phyloP scores from a whole-genome alignment of 257 asterid species.

The Penstemon eatonii region DNA sequence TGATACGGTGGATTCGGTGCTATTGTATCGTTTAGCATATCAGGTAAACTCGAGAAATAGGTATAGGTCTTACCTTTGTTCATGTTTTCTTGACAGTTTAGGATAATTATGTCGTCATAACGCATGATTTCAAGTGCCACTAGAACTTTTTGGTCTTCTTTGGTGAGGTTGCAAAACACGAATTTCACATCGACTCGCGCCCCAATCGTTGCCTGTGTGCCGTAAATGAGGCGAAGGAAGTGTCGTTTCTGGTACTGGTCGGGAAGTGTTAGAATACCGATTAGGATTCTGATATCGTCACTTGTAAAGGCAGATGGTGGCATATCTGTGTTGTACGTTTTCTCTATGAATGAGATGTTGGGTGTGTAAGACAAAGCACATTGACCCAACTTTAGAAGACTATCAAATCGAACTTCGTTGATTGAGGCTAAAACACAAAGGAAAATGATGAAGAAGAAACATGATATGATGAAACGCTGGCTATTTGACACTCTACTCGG shows the following conservation, averaged over 20 bases:
- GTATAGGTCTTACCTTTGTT: conserved; percentile 83
- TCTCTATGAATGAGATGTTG: conserved; percentile 9
- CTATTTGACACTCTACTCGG: conserved; percentile 34
- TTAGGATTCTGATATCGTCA: conserved; percentile 53
- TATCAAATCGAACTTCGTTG: conserved; percentile 60
- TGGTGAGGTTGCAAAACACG: conserved; percentile 88
- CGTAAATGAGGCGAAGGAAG: conserved; percentile 85
- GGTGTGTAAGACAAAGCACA: conserved; percentile 41
- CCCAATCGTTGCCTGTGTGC: conserved; percentile 56
- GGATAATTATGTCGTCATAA: conserved; percentile 73
- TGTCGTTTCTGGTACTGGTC: conserved; percentile 87
- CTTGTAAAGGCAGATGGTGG: conserved; percentile 25
- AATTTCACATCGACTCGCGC: conserved; percentile 71
- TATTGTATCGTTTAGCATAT: conserved; percentile 35
- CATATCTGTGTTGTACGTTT: conserved; percentile 1
- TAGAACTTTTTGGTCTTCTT: conserved; percentile 75
- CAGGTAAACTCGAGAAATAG: conserved; percentile 78
- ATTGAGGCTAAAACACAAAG: conserved; percentile 69
- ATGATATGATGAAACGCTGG: conserved; percentile 50
- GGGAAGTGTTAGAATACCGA: conserved; percentile 84
- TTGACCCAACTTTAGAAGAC: conserved; percentile 46
- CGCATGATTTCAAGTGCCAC: conserved; percentile 91
- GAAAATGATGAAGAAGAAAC: conserved; percentile 59
- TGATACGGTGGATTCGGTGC: conserved; percentile 69
- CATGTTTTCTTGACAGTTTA: conserved; percentile 82